phyloP scores from a whole-genome alignment of 352 stramenopile species.

The Globisporangium uncinulatum region DNA sequence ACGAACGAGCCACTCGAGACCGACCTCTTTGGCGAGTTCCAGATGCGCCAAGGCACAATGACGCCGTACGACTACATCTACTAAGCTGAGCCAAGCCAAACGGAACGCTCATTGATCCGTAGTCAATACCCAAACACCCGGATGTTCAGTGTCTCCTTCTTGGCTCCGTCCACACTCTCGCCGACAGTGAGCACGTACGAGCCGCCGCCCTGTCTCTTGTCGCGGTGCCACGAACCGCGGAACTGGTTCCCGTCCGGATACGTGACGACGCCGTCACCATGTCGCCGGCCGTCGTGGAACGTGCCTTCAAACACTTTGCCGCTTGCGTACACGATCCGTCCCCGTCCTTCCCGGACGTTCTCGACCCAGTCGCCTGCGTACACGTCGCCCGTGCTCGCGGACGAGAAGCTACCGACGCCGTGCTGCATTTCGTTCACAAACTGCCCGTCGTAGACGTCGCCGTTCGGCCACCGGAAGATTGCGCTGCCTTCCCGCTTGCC shows the following conservation, averaged over 20 bases:
- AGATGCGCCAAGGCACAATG: slow-evolving; percentile 57
- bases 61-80: slow-evolving; percentile 67
- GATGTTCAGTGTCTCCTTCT: slow-evolving; percentile 15
- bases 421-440: slow-evolving; percentile 82
- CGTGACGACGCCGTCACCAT: slow-evolving; percentile 75
- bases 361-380: slow-evolving; percentile 79
- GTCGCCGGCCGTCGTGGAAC: slow-evolving; percentile 69
- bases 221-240: slow-evolving; percentile 82
- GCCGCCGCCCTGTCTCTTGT: slow-evolving; percentile 83
- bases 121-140: slow-evolving; percentile 39
- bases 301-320: slow-evolving; percentile 84
- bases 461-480: slow-evolving; percentile 79
- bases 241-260: slow-evolving; percentile 81
- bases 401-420: slow-evolving; percentile 66
- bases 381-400: slow-evolving; percentile 32
- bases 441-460: slow-evolving; percentile 75
- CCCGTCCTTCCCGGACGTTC: slow-evolving; percentile 78
- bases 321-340: slow-evolving; percentile 66
- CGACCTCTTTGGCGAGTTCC: slow-evolving; percentile 57
- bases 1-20: slow-evolving; percentile 36
- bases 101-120: background rate
- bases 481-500: slow-evolving; percentile 73
- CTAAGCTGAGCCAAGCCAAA: slow-evolving; percentile 11
- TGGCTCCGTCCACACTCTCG: background rate
- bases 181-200: slow-evolving; percentile 49